Percentiles rank a stretch among this genome's conserved stretches.
Evolutionary conservation across 768 basidiomycete genomes (phyloP).

Genomic region (Podaxis sp.): DNA sequence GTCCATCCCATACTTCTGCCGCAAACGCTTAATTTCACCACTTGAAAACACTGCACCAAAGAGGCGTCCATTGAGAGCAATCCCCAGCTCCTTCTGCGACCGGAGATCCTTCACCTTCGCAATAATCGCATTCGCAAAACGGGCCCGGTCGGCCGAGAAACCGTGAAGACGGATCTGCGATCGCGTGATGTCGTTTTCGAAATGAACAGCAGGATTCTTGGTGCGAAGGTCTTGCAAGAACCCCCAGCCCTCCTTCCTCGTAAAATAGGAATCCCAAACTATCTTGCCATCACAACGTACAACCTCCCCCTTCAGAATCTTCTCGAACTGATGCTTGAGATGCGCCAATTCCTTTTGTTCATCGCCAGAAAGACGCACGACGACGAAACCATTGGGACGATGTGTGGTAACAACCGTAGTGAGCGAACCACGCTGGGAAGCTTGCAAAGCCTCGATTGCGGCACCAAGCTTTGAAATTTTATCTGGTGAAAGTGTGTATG

Average conservation of each 20-base stretch:
- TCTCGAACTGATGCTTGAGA: slow-evolving; percentile 62
- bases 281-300: slow-evolving; percentile 49
- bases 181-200: slow-evolving; percentile 42
- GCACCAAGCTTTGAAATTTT: slow-evolving; percentile 39
- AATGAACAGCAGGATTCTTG: slow-evolving; percentile 36
- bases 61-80: slow-evolving; percentile 48
- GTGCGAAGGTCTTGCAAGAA: slow-evolving; percentile 49
- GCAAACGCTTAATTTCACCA: slow-evolving; percentile 45
- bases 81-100: slow-evolving; percentile 37
- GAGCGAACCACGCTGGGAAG: slow-evolving; percentile 30
- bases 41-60: slow-evolving; percentile 44
- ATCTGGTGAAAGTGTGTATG: slow-evolving; percentile 38
- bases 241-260: slow-evolving; percentile 32
- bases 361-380: slow-evolving; percentile 51
- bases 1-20: slow-evolving; percentile 51
- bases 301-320: slow-evolving; percentile 60
- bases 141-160: slow-evolving; percentile 35
- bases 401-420: slow-evolving; percentile 23
- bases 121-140: slow-evolving; percentile 46
- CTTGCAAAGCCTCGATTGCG: slow-evolving; percentile 49
- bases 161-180: slow-evolving; percentile 59
- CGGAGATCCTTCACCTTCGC: slow-evolving; percentile 45
- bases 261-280: slow-evolving; percentile 70
- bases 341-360: slow-evolving; percentile 48
- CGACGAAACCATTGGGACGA: slow-evolving; percentile 24